Base-by-base conservation (phyloP, 768 basidiomycete genomes). In the Pulveroboletus sp. region DNA sequence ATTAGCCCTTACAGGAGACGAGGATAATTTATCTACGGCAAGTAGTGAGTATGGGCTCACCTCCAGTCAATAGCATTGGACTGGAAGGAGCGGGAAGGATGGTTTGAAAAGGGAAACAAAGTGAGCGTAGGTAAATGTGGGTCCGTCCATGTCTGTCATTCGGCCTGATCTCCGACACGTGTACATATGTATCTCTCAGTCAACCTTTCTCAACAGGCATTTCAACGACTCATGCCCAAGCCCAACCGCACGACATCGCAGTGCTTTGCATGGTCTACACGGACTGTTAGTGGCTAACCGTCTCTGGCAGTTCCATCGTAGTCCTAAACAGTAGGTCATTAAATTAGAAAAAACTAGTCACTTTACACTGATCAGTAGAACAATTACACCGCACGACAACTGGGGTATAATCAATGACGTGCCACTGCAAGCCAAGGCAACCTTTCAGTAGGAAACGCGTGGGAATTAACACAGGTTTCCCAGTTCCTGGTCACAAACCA, bases 191-290 rank as follows among this genome's bases (percentile, higher is more conserved):
- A 36, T 17, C n/a, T 38, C 36, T 26, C 51, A 93, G 91, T 77
- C 83, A 26, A 94, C 93, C 70, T 95, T 86, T 66, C 77, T 96
- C 3, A 93, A 96, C 68, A 95, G 94, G 61, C 91, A 95, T 63
- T 89, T 87, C 64, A 88, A 85, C 49, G 92, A 94, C 21, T 21
- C 21, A 21, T 57, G 91, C 93, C 2, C 90, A 94, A 69, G 73
- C 73, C 18, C 93, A 93, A 63, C 72, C 94, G 45, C 81, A 85
- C 38, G 90, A 93, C 64, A 92, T 93, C 30, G 90, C 90, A 59
- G 84, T 71, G 4, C 12, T 32, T 27, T 35, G 8, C 18, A 38
- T 21, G 2, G 3, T 26, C 12, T 39, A 24, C 24, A 21, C 21
- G 21, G 21, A 30, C 44, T 3, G 8, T 15, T 10, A 27, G 26